Evolutionary conservation across 2,329 filamentous ascomycete genomes (phyloP).

Genomic region (Fusarium tanahbumbuense): DNA sequence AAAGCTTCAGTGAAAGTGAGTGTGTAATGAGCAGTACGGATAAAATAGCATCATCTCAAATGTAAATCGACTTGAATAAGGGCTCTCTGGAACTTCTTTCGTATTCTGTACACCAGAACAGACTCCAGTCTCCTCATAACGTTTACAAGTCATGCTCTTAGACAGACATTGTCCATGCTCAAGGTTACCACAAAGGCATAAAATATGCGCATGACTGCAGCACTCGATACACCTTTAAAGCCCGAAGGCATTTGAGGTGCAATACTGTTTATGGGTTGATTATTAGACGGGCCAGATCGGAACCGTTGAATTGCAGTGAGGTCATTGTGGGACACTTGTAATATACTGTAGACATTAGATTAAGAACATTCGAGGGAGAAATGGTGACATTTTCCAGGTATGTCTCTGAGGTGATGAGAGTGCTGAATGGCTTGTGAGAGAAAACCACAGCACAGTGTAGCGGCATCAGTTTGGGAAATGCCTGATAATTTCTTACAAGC

Average conservation of each 20-base stretch:
- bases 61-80: neutral
- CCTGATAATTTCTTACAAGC: constrained; percentile 1
- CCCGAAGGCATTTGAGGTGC: neutral
- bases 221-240: neutral
- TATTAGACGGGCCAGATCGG: constrained; percentile 22
- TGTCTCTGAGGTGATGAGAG: constrained; percentile 5
- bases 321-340: constrained; percentile 33
- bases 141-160: neutral
- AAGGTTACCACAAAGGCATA: neutral
- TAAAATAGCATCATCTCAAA: neutral
- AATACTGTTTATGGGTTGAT: neutral
- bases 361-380: constrained; percentile 34
- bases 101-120: neutral
- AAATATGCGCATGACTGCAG: neutral
- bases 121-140: neutral
- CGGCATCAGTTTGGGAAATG: constrained; percentile 2
- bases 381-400: constrained; percentile 43
- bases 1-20: neutral
- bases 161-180: neutral
- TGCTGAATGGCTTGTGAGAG: constrained; percentile 7
- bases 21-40: neutral
- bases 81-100: neutral
- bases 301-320: constrained; percentile 26
- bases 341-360: constrained; percentile 23
- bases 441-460: constrained; percentile 5